phyloP scores from a whole-genome alignment of 192 early-diverging fungal species.

The Kappamyces sp. region DNA sequence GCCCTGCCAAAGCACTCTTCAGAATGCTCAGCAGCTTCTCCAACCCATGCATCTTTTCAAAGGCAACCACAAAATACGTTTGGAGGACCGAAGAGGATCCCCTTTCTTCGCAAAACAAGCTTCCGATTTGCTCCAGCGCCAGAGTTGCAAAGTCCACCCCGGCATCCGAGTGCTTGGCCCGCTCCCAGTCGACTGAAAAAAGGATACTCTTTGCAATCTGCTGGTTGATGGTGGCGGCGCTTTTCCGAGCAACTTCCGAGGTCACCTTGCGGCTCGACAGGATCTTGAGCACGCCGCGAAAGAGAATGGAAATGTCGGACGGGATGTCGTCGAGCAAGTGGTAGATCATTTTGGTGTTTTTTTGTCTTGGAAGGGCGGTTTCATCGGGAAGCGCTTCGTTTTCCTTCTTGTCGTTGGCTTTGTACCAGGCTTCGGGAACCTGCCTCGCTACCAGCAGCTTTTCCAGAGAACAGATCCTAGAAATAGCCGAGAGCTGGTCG shows the following conservation, averaged over 20 bases:
- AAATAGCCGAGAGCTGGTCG: slow-evolving; percentile 18
- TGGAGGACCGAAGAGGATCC: slow-evolving; percentile 35
- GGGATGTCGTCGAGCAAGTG: slow-evolving; percentile 63
- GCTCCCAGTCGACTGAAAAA: too few relatives aligned
- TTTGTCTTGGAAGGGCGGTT: slow-evolving; percentile 28
- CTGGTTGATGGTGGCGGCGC: too few relatives aligned
- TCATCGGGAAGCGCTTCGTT: not conserved
- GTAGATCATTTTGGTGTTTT: slow-evolving; percentile 60
- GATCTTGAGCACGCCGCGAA: slow-evolving; percentile 46
- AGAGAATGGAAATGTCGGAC: slow-evolving; percentile 50
- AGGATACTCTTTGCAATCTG: too few relatives aligned
- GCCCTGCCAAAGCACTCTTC: slow-evolving; percentile 43
- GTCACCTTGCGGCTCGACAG: slow-evolving; percentile 7
- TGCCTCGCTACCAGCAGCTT: slow-evolving; percentile 48
- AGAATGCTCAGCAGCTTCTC: slow-evolving; percentile 42
- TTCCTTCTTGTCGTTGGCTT: slow-evolving; percentile 20
- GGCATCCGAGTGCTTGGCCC: too few relatives aligned
- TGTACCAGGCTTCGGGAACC: slow-evolving; percentile 68
- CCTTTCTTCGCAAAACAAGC: slow-evolving; percentile 2
- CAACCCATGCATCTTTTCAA: slow-evolving; percentile 52
- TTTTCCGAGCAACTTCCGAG: too few relatives aligned
- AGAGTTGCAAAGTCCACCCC: not conserved
- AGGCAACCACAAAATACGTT: slow-evolving; percentile 55
- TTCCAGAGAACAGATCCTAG: slow-evolving; percentile 59
- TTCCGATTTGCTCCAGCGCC: not conserved